Evolutionary conservation across 768 basidiomycete species (phyloP), one percentile per base, ranked within the genome.

Genomic region (Chiua virens): DNA sequence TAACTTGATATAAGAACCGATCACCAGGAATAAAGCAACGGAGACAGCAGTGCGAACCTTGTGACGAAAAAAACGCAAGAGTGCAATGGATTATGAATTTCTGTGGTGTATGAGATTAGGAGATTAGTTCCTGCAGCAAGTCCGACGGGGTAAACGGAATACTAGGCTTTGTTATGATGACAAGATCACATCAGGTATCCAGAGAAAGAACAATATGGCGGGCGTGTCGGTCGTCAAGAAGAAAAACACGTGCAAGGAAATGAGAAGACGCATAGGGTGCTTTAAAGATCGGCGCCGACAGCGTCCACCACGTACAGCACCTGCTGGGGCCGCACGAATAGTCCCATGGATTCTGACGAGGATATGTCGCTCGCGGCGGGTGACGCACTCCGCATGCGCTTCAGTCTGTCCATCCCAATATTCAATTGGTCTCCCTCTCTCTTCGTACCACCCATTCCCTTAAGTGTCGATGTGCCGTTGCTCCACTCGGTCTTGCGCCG

Each of bases 251-350:
- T 36, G 36, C 2, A 15, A 23, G 13, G 17, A 39, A 21, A 18
- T 21, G 15, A 34, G 35, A 27, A 15, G 14, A 25, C 5, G 36
- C 23, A 8, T 25, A 18, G 38, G n/a, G 17, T 11, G 37, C 23
- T 35, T 79, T 67, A 86, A 45, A 85, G 62, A 70, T 85, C 82
- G 13, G 78, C 71, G 5, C 83, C 88, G 37, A 89, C 83, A 32
- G 91, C 91, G 64, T 91, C 88, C 30, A 92, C 83, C 25, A 93
- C 90, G 64, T 92, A 92, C 47, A 93, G 72, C 49, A 92, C 89
- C 65, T 92, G 89, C 68, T 89, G 87, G 5, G 90, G 90, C 48
- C 90, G 73, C 42, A 93, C 89, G 61, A 93, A 93, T 41, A 93
- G 63, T 1, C 90, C 91, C 57, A 81, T 65, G 0, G 84, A 80